Percentiles rank a stretch among this genome's conserved stretches.
Evolutionary conservation across 257 asterid genomes (phyloP).

Genomic region (Solanum ahanhuiri): DNA sequence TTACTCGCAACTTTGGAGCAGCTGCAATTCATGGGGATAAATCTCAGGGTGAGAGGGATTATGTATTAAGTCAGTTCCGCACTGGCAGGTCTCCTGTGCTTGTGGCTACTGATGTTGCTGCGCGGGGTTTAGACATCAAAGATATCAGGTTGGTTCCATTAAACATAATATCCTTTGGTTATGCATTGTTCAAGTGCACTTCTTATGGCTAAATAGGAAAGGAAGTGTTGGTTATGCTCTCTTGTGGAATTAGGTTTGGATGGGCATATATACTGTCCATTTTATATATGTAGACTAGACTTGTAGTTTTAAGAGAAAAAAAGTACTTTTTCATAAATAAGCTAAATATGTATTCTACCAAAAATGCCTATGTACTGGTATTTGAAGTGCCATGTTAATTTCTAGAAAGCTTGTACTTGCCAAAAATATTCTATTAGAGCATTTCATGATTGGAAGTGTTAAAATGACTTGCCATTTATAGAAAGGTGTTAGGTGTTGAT

Average conservation of each 20-base stretch:
- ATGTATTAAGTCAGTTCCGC: slow-evolving; percentile 3
- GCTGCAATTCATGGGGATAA: slow-evolving; percentile 16
- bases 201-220: not conserved
- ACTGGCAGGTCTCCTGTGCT: slow-evolving; percentile 4
- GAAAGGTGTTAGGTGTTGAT: not conserved
- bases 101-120: slow-evolving; percentile 17
- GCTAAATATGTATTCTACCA: not conserved
- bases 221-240: not conserved
- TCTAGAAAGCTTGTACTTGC: not conserved
- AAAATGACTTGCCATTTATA: not conserved
- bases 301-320: not conserved
- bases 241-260: not conserved
- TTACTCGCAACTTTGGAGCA: not conserved
- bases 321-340: not conserved
- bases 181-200: not conserved
- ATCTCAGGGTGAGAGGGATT: slow-evolving; percentile 5
- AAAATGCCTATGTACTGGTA: not conserved
- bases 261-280: not conserved
- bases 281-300: not conserved
- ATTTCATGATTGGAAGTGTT: not conserved
- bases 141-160: slow-evolving; percentile 7
- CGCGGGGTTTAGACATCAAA: slow-evolving; percentile 11
- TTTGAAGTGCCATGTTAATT: not conserved
- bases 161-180: not conserved
- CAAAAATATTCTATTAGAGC: not conserved